phyloP scores from a whole-genome alignment of 2,329 filamentous ascomycete species.

The Aplosporella prunicola region DNA sequence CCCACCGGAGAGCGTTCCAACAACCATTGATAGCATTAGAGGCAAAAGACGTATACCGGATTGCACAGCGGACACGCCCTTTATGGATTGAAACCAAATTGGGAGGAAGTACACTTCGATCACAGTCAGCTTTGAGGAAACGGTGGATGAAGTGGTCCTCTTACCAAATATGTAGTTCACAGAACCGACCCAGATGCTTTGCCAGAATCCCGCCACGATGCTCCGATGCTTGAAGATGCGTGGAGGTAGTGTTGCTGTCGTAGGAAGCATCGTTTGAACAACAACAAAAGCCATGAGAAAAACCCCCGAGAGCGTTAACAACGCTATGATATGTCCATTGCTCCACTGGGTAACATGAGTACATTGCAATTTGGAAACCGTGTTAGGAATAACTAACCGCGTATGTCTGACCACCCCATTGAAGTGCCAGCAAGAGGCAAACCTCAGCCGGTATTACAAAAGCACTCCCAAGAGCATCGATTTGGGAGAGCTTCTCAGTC shows the following conservation, averaged over 20 bases:
- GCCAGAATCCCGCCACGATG: conserved; percentile 20
- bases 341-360: not conserved
- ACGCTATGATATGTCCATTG: not conserved
- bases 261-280: conserved; percentile 22
- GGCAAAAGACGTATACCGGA: conserved; percentile 27
- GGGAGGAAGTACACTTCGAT: too few species aligned
- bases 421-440: conserved; percentile 25
- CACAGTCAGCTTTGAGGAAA: too few species aligned
- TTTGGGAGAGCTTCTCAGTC: conserved; percentile 4
- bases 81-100: conserved; percentile 36
- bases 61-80: conserved; percentile 29
- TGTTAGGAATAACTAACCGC: too few species aligned
- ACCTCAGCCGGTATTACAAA: conserved; percentile 27
- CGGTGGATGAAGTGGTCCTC: not conserved
- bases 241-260: conserved; percentile 26
- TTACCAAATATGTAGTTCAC: not conserved
- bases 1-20: conserved; percentile 20
- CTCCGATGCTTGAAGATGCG: conserved; percentile 27
- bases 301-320: not conserved
- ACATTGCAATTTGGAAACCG: too few species aligned
- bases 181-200: conserved; percentile 18
- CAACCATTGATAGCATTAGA: conserved; percentile 24
- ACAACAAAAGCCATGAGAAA: conserved; percentile 20
- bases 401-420: conserved; percentile 25
- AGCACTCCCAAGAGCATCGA: conserved; percentile 23